phyloP scores from a whole-genome alignment of 345 rosid species.

The Reutealis trisperma region DNA sequence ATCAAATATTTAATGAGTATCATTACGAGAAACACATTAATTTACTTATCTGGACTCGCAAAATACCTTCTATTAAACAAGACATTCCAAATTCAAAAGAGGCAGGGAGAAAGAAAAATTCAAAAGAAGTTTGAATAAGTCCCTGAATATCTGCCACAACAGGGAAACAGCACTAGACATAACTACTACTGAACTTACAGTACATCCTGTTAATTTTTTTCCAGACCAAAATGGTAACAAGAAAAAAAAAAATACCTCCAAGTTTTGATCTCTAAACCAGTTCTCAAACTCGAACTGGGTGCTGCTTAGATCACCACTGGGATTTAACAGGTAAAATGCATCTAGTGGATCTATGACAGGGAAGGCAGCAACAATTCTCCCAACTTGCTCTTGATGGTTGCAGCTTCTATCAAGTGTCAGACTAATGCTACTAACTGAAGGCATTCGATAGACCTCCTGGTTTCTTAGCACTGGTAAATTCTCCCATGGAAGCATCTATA shows the following conservation, averaged over 20 bases:
- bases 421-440: slow-evolving; percentile 78
- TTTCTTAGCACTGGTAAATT: slow-evolving; percentile 76
- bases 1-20: background rate
- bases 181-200: background rate
- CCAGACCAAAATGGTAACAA: background rate
- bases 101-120: background rate
- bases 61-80: background rate
- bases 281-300: slow-evolving; percentile 72
- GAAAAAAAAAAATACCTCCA: slow-evolving; percentile 52
- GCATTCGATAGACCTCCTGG: slow-evolving; percentile 95
- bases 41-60: background rate
- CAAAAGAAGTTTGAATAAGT: background rate
- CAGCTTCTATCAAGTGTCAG: slow-evolving; percentile 50
- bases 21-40: background rate
- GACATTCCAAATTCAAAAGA: background rate
- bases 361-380: slow-evolving; percentile 40
- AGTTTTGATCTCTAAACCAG: slow-evolving; percentile 79
- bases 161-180: background rate
- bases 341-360: slow-evolving; percentile 88
- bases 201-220: background rate
- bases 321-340: slow-evolving; percentile 87
- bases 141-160: background rate
- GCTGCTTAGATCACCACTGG: slow-evolving; percentile 70
- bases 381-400: slow-evolving; percentile 39
- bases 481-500: slow-evolving; percentile 99